Evolutionary conservation across 2,329 filamentous ascomycete species (phyloP), one percentile per base, ranked within the genome.

Genomic region (Hymenoscyphus occultus): DNA sequence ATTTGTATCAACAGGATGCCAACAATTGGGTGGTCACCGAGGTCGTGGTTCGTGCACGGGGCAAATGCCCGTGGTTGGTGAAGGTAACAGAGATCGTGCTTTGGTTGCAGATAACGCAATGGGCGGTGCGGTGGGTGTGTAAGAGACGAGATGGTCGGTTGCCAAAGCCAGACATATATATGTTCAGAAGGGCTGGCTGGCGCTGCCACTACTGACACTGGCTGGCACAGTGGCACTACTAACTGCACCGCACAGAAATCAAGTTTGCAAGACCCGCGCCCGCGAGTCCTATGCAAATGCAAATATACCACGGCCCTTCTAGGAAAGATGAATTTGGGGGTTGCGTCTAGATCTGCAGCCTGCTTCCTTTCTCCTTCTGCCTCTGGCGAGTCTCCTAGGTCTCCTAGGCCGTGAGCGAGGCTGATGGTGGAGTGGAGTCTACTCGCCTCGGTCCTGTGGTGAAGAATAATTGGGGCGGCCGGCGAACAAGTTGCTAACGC

Each of bases 71-170:
- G 39, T 59, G 61, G 51, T 48, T 59, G 54, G 54, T 58, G 32
- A 19, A 10, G 19, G 19, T 12, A 39, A 22, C 14, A 31, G 39
- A 58, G 31, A 42, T 63, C 61, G 61, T 63, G 61, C 54, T 63
- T 59, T 63, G 19, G 61, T 12, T 63, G 61, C 61, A 63, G 61
- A 63, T 63, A 63, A 58, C 61, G 61, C 48, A 54, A 63, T 54
- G 57, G 54, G 32, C 54, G 51, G n/a, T 40, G 32, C 54, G 51
- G n/a, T 40, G 60, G 60, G 22, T 28, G 39, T 40, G 32, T 16
- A 16, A 31, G 51, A 35, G 32, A 40, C 12, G 31, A 61, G 40
- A 57, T 35, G 54, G 54, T 51, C n/a, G 45, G 45, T 51, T 51
- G 45, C n/a, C n/a, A 51, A 51, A 51, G 45, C 10, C 45, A 51